A percentile compares a stretch with the other conserved stretches of the same genome.
Conservation (phyloP, 2,329 filamentous ascomycete species). For the Arthrobotrys sinensis region DNA sequence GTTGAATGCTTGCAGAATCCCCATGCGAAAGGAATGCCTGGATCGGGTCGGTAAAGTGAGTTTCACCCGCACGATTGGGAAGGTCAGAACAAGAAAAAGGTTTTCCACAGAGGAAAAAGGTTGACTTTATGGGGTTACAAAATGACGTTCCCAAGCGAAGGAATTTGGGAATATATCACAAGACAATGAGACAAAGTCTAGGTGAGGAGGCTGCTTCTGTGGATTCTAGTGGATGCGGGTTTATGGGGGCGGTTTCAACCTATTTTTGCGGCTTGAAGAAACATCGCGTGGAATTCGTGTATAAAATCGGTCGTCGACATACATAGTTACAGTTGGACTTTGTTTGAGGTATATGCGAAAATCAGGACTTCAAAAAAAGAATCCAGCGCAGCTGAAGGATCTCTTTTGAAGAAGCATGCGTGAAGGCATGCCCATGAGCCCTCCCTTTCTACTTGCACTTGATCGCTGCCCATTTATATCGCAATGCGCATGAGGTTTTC, state of each 20-base stretch:
- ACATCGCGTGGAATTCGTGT: conserved; percentile 35
- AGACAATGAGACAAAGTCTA: conserved; percentile 26
- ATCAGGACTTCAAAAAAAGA: conserved; percentile 31
- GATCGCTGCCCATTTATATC: conserved; percentile 15
- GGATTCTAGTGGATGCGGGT: conserved; percentile 20
- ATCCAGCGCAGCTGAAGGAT: conserved; percentile 17
- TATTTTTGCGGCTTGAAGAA: conserved; percentile 39
- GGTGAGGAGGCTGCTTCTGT: conserved; percentile 2
- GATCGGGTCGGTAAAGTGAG: conserved; percentile 47
- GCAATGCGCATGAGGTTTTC: conserved; percentile 28
- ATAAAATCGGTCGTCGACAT: conserved; percentile 21
- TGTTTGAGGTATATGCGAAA: conserved; percentile 22
- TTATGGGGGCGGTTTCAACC: conserved; percentile 26
- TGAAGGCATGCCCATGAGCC: conserved; percentile 1
- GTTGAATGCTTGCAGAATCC: conserved; percentile 48
- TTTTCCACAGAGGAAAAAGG: conserved; percentile 36
- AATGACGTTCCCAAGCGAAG: conserved; percentile 23
- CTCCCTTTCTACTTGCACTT: conserved; percentile 5
- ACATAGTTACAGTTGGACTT: conserved; percentile 14
- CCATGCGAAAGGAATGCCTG: conserved; percentile 51
- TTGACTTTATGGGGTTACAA: conserved; percentile 40
- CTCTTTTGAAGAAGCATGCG: conserved; percentile 25
- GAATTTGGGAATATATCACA: conserved; percentile 45
- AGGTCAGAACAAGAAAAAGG: conserved; percentile 47
- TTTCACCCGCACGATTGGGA: conserved; percentile 58